Evolutionary conservation across 1,284 basidiomycete genomes (phyloP).

Genomic region (Ganoderma sinense): DNA sequence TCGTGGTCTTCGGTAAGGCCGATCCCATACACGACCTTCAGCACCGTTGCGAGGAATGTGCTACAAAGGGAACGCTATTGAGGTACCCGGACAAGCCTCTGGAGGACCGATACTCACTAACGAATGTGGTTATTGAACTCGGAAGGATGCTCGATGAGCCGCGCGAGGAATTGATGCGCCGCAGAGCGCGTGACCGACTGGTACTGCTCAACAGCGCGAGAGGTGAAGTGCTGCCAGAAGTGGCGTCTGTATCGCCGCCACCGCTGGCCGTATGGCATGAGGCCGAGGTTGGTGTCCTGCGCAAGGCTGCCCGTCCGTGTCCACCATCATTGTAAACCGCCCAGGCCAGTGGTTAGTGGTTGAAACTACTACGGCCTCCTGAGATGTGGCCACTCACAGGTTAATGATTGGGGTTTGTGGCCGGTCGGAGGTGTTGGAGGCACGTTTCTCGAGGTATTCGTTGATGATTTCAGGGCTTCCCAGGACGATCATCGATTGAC

Average conservation of each 20-base stretch:
- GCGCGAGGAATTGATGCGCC: constrained; percentile 1
- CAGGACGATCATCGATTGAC: constrained; percentile 9
- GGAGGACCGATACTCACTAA: background rate
- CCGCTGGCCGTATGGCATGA: constrained; percentile 12
- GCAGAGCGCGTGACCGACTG: background rate
- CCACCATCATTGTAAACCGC: background rate
- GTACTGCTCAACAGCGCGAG: background rate
- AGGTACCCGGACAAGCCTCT: background rate
- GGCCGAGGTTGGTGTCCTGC: background rate
- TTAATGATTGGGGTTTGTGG: background rate
- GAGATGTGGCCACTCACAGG: constrained; percentile 3
- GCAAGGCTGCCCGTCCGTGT: background rate
- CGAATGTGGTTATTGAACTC: background rate
- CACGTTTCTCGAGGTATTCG: constrained; percentile 20
- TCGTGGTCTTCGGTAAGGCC: constrained; percentile 14
- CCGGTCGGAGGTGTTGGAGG: constrained; percentile 10
- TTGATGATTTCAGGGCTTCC: background rate
- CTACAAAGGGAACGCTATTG: background rate
- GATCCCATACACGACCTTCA: constrained; percentile 16
- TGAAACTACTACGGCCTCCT: background rate
- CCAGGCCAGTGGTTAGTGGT: too few species aligned
- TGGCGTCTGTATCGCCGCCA: constrained; percentile 15
- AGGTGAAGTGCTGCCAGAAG: constrained; percentile 14
- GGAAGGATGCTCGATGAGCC: background rate
- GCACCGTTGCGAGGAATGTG: constrained; percentile 1